Evolutionary conservation across 768 basidiomycete genomes (phyloP).

Genomic region (Pisolithus orientalis): DNA sequence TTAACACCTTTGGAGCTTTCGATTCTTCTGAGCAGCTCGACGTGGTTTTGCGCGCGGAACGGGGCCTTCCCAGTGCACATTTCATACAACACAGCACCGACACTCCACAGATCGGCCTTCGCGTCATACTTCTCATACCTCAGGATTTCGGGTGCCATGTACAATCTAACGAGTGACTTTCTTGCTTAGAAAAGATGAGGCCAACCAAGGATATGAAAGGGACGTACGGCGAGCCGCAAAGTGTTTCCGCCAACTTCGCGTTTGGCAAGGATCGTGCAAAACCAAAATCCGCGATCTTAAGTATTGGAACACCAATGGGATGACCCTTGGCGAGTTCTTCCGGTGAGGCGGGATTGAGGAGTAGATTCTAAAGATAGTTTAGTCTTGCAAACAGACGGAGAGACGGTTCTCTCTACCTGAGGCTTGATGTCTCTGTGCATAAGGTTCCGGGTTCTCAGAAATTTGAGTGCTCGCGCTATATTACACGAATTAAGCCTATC

Average conservation of each 20-base stretch:
- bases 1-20: conserved; percentile 86
- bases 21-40: conserved; percentile 90
- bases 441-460: conserved; percentile 79
- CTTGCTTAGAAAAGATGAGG: neutral
- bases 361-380: conserved; percentile 61
- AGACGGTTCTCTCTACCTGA: conserved; percentile 41
- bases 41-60: conserved; percentile 92
- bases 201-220: neutral
- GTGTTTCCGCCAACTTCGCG: conserved; percentile 92
- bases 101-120: conserved; percentile 97
- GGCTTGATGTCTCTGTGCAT: conserved; percentile 99
- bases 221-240: conserved; percentile 93
- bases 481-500: too few relatives aligned
- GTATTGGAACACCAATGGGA: conserved; percentile 85
- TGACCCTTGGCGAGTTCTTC: conserved; percentile 84
- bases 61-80: conserved; percentile 92
- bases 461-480: conserved; percentile 87
- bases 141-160: conserved; percentile 99
- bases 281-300: conserved; percentile 98
- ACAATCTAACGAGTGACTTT: conserved; percentile 47
- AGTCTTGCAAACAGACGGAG: neutral
- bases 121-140: conserved; percentile 97
- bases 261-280: conserved; percentile 91
- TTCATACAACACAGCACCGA: conserved; percentile 94
- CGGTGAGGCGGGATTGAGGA: conserved; percentile 75